Conservation (phyloP, 805 yeast species). For the Danielozyma ontarioensis region DNA sequence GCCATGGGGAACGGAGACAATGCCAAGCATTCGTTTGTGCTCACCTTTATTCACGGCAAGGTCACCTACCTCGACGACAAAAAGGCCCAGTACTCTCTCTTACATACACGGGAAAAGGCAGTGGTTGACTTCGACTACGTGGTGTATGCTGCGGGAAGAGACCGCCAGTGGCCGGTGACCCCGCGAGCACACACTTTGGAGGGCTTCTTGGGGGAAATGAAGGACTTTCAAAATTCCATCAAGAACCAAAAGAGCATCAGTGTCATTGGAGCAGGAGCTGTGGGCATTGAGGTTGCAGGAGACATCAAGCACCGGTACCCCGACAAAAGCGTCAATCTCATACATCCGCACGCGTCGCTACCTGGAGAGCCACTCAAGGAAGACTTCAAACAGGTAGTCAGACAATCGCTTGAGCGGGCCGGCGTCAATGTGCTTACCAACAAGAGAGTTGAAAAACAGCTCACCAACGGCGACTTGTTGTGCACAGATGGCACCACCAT, state of each 20-base stretch:
- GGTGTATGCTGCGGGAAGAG: conserved; percentile 45
- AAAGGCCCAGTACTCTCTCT: conserved; percentile 22
- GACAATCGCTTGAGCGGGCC: conserved; percentile 20
- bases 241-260: conserved; percentile 28
- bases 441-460: conserved; percentile 25
- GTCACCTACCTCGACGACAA: conserved; percentile 20
- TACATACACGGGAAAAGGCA: conserved; percentile 4
- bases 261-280: conserved; percentile 51
- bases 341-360: conserved; percentile 31
- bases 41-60: conserved; percentile 30
- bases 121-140: conserved; percentile 40
- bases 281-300: conserved; percentile 48
- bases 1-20: conserved; percentile 9
- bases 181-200: conserved; percentile 39
- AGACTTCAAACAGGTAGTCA: conserved; percentile 22
- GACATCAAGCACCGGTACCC: conserved; percentile 38
- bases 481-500: conserved; percentile 24
- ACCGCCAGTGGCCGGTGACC: conserved; percentile 50
- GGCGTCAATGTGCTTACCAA: conserved; percentile 26
- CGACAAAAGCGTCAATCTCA: conserved; percentile 30
- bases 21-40: conserved; percentile 12
- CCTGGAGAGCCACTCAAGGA: conserved; percentile 34
- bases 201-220: conserved; percentile 40
- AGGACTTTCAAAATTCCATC: conserved; percentile 23
- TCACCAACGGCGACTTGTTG: conserved; percentile 18